phyloP scores from a whole-genome alignment of 257 asterid species.

The Nemophila menziesii region DNA sequence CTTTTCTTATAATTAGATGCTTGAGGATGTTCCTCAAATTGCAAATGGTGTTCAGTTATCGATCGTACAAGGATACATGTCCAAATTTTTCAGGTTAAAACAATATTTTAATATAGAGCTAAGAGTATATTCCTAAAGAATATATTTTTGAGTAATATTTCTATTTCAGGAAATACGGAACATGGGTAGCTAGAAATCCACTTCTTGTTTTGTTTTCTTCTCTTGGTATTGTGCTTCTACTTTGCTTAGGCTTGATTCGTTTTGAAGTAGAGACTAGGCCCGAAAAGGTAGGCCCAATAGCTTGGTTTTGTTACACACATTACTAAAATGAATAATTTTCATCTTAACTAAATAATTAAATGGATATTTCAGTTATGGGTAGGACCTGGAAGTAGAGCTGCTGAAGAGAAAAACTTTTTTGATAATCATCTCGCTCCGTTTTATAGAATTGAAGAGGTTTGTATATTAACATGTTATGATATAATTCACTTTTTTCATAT shows the following conservation, averaged over 20 bases:
- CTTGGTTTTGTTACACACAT: not conserved
- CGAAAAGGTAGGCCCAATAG: conserved; percentile 51
- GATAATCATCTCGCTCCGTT: conserved; percentile 93
- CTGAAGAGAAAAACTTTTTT: conserved; percentile 80
- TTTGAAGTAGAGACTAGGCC: conserved; percentile 96
- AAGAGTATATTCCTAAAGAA: not conserved
- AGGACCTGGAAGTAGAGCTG: conserved; percentile 97
- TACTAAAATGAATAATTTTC: not conserved
- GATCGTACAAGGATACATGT: conserved; percentile 91
- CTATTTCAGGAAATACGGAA: conserved; percentile 85
- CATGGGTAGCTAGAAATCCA: conserved; percentile 98
- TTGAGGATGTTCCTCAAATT: conserved; percentile 86
- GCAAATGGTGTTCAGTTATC: conserved; percentile 80
- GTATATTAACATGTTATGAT: conserved; percentile 3
- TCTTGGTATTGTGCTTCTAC: conserved; percentile 52
- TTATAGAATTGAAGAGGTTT: conserved; percentile 96
- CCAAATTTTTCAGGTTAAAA: conserved; percentile 80
- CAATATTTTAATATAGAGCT: not conserved
- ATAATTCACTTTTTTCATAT: not conserved
- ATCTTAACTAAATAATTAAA: not conserved
- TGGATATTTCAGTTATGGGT: conserved; percentile 75
- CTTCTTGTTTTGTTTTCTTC: conserved; percentile 73
- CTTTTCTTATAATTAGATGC: conserved; percentile 44
- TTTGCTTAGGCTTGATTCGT: conserved; percentile 85
- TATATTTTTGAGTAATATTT: conserved; percentile 9